phyloP scores from a whole-genome alignment of 257 asterid species.

The Ophiorrhiza pumila region DNA sequence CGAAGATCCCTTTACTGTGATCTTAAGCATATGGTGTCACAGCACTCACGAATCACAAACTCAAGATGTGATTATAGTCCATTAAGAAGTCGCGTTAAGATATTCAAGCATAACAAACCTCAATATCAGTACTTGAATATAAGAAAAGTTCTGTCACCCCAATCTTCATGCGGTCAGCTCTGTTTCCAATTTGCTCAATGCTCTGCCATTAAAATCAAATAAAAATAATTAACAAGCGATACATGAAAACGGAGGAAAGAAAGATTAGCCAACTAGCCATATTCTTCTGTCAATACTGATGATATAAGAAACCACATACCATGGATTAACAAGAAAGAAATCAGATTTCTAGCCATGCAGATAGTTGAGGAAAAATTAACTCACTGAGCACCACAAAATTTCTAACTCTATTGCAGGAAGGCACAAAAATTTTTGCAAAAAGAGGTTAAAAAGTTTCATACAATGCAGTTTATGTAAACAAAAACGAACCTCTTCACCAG shows the following conservation, averaged over 20 bases:
- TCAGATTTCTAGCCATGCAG: background rate
- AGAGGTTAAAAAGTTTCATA: background rate
- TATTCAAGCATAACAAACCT: conserved; percentile 45
- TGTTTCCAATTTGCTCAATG: conserved; percentile 86
- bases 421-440: background rate
- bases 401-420: background rate
- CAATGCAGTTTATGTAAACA: background rate
- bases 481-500: conserved; percentile 90
- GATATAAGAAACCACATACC: background rate
- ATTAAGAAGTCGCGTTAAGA: background rate
- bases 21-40: background rate
- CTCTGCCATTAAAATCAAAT: conserved; percentile 52
- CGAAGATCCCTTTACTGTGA: background rate
- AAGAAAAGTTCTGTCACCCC: conserved; percentile 58
- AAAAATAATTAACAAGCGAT: background rate
- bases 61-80: conserved; percentile 4
- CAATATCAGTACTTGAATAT: conserved; percentile 83
- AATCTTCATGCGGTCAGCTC: conserved; percentile 84
- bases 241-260: background rate
- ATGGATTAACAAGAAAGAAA: background rate
- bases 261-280: background rate
- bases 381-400: background rate
- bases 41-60: background rate
- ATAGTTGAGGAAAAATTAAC: background rate
- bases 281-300: background rate